Conservation (phyloP, 345 rosid species). For the Luvunga scandens region DNA sequence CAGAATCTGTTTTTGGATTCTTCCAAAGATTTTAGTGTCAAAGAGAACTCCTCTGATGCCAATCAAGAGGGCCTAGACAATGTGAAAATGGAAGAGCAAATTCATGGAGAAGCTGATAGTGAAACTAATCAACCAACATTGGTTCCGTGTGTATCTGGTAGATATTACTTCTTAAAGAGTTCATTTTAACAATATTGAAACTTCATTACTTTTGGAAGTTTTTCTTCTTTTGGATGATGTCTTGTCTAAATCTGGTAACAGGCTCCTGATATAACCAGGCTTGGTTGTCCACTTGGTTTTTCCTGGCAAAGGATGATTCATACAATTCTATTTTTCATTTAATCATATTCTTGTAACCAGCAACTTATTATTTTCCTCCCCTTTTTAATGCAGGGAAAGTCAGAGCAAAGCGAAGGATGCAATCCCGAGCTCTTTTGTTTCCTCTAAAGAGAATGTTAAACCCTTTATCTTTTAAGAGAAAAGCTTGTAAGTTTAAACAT, state of each 20-base stretch:
- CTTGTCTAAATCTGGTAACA: background rate
- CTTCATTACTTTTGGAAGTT: background rate
- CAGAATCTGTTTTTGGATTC: conserved; percentile 18
- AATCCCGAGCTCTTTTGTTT: conserved; percentile 18
- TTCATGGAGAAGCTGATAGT: conserved; percentile 36
- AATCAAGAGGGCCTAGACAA: conserved; percentile 23
- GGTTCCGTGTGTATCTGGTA: conserved; percentile 32
- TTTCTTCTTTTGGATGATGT: background rate
- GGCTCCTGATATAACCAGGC: background rate
- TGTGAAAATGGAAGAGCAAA: conserved; percentile 25
- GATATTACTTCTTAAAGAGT: background rate
- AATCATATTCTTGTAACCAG: background rate
- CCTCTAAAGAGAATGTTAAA: conserved; percentile 46
- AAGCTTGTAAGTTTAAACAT: conserved; percentile 21
- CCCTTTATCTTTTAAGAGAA: conserved; percentile 43
- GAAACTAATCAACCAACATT: conserved; percentile 25
- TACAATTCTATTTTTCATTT: background rate
- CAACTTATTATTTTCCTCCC: background rate
- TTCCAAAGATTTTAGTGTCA: conserved; percentile 15
- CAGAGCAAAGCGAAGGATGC: conserved; percentile 26
- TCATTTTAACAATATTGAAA: background rate
- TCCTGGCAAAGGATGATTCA: background rate
- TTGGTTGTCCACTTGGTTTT: background rate
- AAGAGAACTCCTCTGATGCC: conserved; percentile 19
- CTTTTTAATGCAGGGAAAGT: conserved; percentile 37